Conservation (phyloP, 257 asterid species). For the Cordia subcordata region DNA sequence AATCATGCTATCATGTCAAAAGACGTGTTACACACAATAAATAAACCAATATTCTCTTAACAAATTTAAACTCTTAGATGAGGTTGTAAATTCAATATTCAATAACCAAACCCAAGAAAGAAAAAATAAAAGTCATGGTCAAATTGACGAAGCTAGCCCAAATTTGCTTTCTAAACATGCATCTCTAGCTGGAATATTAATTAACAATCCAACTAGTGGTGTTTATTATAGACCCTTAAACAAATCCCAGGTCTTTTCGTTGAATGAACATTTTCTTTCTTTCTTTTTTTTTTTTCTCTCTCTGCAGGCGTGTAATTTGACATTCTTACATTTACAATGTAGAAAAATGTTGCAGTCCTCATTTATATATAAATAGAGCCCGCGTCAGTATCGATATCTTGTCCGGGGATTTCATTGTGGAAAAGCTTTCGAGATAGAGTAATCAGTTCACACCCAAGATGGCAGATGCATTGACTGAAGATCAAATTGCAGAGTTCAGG, state of each 20-base stretch:
- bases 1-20: too few species aligned
- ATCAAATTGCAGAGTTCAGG: conserved; percentile 45
- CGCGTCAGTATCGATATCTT: background rate
- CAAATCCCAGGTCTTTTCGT: background rate
- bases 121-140: background rate
- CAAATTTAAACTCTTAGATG: too few species aligned
- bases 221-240: background rate
- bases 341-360: background rate
- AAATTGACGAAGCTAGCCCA: background rate
- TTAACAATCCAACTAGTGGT: background rate
- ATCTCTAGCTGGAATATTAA: background rate
- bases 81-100: too few species aligned
- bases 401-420: background rate
- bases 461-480: conserved; percentile 43
- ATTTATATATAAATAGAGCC: background rate
- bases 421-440: background rate
- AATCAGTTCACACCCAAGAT: conserved; percentile 10
- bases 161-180: too few species aligned
- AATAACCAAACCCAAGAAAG: background rate
- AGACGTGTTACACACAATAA: too few species aligned
- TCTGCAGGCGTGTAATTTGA: conserved; percentile 1
- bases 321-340: background rate
- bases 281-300: background rate
- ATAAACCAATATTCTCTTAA: too few species aligned
- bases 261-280: too few species aligned